Base-by-base conservation (phyloP, 2,329 filamentous ascomycete species). In the Tolypocladium endophyticum region DNA sequence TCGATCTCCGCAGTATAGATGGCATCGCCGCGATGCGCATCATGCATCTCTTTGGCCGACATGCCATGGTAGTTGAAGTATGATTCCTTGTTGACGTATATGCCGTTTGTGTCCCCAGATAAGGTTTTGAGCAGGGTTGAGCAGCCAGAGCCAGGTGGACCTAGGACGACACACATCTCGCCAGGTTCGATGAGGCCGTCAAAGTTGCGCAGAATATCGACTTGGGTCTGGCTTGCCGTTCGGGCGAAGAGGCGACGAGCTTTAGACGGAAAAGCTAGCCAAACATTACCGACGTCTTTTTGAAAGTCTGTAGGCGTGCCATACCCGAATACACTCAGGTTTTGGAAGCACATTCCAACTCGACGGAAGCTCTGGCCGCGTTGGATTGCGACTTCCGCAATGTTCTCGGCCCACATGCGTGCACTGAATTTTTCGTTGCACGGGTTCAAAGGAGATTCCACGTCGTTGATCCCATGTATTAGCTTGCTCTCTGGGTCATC, bases 1-100 rank as follows among this genome's bases (percentile, higher is more conserved):
- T 92, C 89, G 39, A 87, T 85, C 72, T 91, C 88, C 58, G 87
- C 87, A 0, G 87, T 89, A 73, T 91, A 91, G 69, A 91, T 90
- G 59, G 87, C 87, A 73, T 92, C 88, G 59, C 43, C 70, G 64
- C 64, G 79, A 62, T 64, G 76, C 20, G 14, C 2, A 3, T n/a
- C 25, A 45, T 45, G 43, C 43, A 45, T 45, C 6, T 45, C 43
- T 11, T 45, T 25, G 3, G 35, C 20, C 28, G 36, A 50, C 4
- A 53, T 41, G 20, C 59, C 59, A 3, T 54, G 30, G 28, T 60
- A 57, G 35, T 52, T 57, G 23, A 60, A 50, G 43, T 52, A n/a
- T 4, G 58, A 28, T 12, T 33, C 39, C 28, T 41, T 11, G 55
- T 20, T 20, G 14, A 56, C 35, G 23, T 45, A 45, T 8, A 45